Evolutionary conservation across 176 grass and related monocot genomes (phyloP), one percentile per base, ranked within the genome.

Genomic region (Hordeum marinum): DNA sequence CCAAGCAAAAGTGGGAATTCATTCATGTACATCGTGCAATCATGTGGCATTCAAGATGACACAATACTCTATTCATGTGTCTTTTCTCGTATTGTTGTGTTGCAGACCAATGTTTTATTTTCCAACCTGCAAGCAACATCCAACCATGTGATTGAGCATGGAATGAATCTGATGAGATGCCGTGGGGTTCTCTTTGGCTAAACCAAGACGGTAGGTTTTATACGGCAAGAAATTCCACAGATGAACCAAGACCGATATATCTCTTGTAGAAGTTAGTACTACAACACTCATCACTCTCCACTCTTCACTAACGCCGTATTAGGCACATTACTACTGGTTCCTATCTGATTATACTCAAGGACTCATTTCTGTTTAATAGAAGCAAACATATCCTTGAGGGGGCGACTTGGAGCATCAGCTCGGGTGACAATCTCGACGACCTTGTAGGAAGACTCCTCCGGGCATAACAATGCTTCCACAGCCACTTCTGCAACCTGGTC

Each of bases 361-460:
- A 18, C 41, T 93, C 71, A 94, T 7, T 72, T 88, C 78, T 88
- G 75, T 63, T 80, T 88, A 61, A 94, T 81, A 68, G 86, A 64
- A 74, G 82, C 65, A 61, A 84, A 94, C 55, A 84, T 48, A 68
- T 94, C 92, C 57, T 86, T 80, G 0, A 94, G 46, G 39, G 83
- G 40, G 13, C 68, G 79, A 20, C 77, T 83, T 61, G 86, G 92
- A 73, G 86, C 86, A 65, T 91, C 92, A 60, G 62, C 6, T 48
- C 57, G 21, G 29, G 92, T 59, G 24, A 91, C 78, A 68, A 94
- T 89, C 86, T 94, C 92, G 34, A 94, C 81, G 11, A 94, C 86
- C 87, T 94, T 94, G 84, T 82, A 94, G 58, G 85, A 91, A 48
- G 89, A 80, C 29, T 89, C 92, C 26, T 94, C 89, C 13, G 77